A percentile compares a stretch with the other conserved stretches of the same genome.
Evolutionary conservation across 2,329 filamentous ascomycete species (phyloP).

Genomic region (Colletotrichum sidae): DNA sequence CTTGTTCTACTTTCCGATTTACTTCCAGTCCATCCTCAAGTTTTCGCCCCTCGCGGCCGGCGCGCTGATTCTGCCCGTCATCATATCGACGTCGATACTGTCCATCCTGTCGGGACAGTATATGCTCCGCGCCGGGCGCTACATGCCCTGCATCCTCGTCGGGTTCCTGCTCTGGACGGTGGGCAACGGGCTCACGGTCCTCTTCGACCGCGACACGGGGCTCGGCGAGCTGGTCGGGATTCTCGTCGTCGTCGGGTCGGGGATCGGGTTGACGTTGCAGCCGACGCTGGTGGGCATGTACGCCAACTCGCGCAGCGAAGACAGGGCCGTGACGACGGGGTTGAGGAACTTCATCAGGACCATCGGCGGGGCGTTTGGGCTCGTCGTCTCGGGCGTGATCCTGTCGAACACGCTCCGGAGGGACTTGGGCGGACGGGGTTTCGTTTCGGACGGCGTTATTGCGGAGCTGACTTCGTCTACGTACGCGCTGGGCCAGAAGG

Average conservation of each 20-base stretch:
- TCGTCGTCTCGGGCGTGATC: conserved; percentile 46
- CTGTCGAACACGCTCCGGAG: conserved; percentile 43
- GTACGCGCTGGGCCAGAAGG: conserved; percentile 39
- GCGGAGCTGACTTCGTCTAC: conserved; percentile 42
- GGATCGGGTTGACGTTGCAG: conserved; percentile 50
- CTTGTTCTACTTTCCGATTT: conserved; percentile 46
- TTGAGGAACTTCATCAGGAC: conserved; percentile 53
- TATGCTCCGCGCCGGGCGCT: conserved; percentile 44
- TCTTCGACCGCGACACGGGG: conserved; percentile 42
- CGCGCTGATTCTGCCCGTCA: conserved; percentile 44
- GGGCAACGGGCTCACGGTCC: conserved; percentile 46
- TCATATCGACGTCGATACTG: conserved; percentile 42
- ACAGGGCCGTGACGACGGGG: conserved; percentile 52
- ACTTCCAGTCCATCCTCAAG: conserved; percentile 47
- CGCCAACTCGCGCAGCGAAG: conserved; percentile 49
- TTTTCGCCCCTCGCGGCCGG: conserved; percentile 45
- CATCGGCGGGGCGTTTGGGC: conserved; percentile 50
- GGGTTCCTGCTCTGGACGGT: conserved; percentile 51
- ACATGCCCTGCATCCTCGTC: conserved; percentile 44
- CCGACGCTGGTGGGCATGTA: conserved; percentile 52
- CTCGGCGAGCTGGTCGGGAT: conserved; percentile 45
- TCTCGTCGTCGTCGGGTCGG: conserved; percentile 48
- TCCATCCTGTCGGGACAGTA: conserved; percentile 48
- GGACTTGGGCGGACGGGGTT: conserved; percentile 34
- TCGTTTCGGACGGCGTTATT: conserved; percentile 36